Percentiles rank a stretch among this genome's conserved stretches.
phyloP scores from a whole-genome alignment of 306 rosid species.

The Glycine latifolia region DNA sequence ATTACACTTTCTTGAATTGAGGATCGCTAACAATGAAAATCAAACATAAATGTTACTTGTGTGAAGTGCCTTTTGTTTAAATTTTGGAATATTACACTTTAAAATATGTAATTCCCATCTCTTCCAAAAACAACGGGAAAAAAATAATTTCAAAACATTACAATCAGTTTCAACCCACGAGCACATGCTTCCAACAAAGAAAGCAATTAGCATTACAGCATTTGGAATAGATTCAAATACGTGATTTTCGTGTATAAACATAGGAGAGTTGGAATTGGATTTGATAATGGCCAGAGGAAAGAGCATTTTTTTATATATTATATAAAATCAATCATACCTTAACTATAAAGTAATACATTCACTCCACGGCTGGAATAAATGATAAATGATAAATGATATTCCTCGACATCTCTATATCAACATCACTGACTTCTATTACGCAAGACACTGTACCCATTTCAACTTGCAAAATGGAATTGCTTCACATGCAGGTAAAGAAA shows the following conservation, averaged over 20 bases:
- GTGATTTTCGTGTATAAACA: neutral
- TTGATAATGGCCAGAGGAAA: neutral
- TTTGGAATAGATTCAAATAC: neutral
- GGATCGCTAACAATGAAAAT: no score
- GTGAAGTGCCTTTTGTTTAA: no score
- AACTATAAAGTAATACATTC: no score
- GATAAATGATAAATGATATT: no score
- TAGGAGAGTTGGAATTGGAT: neutral
- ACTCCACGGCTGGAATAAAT: no score
- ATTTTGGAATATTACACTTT: no score
- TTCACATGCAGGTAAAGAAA: neutral
- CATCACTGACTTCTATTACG: neutral
- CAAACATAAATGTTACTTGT: no score
- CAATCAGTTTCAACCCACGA: neutral
- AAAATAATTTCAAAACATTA: neutral
- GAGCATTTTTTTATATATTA: neutral
- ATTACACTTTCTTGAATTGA: no score
- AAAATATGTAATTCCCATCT: neutral
- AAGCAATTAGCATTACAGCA: neutral
- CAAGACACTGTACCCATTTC: neutral
- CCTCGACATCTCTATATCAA: neutral
- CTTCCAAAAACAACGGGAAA: neutral
- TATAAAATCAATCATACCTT: no score
- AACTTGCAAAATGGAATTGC: conserved; percentile 16
- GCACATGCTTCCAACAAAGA: neutral